A percentile compares a stretch with the other conserved stretches of the same genome.
phyloP scores from a whole-genome alignment of 2,329 filamentous ascomycete species.

The Penicillium thymicola region DNA sequence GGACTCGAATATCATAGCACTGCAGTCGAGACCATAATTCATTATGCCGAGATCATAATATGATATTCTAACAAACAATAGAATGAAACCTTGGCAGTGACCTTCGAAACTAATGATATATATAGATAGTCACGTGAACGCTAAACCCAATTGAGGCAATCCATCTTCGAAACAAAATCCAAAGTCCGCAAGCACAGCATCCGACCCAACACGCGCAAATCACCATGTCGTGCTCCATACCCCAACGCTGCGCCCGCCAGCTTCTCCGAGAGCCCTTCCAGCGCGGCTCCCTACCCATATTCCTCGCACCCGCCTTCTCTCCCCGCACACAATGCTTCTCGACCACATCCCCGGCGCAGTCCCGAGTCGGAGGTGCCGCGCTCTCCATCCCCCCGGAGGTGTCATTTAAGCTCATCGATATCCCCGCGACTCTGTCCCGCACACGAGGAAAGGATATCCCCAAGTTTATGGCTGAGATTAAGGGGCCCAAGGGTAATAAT shows the following conservation, averaged over 20 bases:
- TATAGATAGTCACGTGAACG: conserved; percentile 17
- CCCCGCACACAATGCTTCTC: conserved; percentile 62
- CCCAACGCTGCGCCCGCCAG: conserved; percentile 59
- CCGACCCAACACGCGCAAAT: conserved; percentile 24
- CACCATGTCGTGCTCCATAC: conserved; percentile 63
- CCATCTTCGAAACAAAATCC: conserved; percentile 34
- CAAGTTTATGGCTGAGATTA: conserved; percentile 65
- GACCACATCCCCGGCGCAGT: conserved; percentile 62
- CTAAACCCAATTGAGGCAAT: conserved; percentile 16
- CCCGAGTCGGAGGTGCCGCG: conserved; percentile 81
- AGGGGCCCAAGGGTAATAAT: conserved; percentile 74
- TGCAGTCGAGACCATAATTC: neutral
- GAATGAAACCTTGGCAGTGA: neutral
- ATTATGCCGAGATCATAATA: no score
- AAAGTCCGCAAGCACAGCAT: conserved; percentile 23
- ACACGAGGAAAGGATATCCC: conserved; percentile 61
- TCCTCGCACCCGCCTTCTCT: conserved; percentile 69
- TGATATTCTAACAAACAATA: neutral
- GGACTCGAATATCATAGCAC: no score
- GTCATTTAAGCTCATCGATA: conserved; percentile 64
- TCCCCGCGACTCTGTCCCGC: conserved; percentile 57
- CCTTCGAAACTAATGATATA: neutral
- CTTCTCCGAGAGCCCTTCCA: conserved; percentile 49
- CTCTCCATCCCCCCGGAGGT: conserved; percentile 82
- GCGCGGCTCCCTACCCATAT: conserved; percentile 61